Conservation (phyloP, 306 rosid species). For the Cucurbita moschata region DNA sequence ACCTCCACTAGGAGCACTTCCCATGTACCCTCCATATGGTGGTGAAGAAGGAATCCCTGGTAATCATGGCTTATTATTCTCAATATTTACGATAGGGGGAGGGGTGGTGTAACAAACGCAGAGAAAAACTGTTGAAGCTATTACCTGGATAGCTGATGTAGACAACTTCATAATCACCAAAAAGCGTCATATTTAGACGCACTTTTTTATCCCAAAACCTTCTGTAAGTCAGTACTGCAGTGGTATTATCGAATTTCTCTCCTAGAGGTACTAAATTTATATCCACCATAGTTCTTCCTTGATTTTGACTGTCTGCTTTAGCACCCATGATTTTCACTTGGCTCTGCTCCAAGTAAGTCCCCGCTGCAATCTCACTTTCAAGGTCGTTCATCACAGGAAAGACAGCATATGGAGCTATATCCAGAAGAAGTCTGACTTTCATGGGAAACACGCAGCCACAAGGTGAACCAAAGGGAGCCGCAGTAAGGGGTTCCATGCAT, state of each 20-base stretch:
- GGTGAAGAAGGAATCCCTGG: slow-evolving; percentile 65
- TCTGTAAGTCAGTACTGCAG: slow-evolving; percentile 48
- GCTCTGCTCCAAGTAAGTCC: slow-evolving; percentile 74
- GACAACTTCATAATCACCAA: slow-evolving; percentile 55
- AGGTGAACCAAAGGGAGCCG: slow-evolving; percentile 80
- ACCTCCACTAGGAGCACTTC: slow-evolving; percentile 36
- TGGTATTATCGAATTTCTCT: slow-evolving; percentile 73
- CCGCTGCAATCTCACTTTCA: slow-evolving; percentile 76
- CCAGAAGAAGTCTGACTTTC: slow-evolving; percentile 70
- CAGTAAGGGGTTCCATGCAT: slow-evolving; percentile 65
- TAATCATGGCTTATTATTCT: slow-evolving; percentile 19
- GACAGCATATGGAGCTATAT: slow-evolving; percentile 53
- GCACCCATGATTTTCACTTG: slow-evolving; percentile 97
- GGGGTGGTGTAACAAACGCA: not conserved
- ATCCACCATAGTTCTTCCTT: slow-evolving; percentile 60
- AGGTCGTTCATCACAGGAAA: slow-evolving; percentile 68
- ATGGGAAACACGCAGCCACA: slow-evolving; percentile 95
- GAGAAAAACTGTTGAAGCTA: slow-evolving; percentile 15
- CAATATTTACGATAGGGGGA: slow-evolving; percentile 13
- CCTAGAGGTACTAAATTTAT: slow-evolving; percentile 79
- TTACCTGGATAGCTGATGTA: slow-evolving; percentile 69
- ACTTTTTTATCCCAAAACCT: slow-evolving; percentile 68
- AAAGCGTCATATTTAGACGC: slow-evolving; percentile 54
- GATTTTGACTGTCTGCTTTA: slow-evolving; percentile 65
- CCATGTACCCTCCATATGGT: slow-evolving; percentile 26